A percentile compares a stretch with the other conserved stretches of the same genome.
These are phyloP conservation scores for Boletus rex-veris DNA, from an alignment of 768 basidiomycete species.

Conservation along the genomic window DNA sequence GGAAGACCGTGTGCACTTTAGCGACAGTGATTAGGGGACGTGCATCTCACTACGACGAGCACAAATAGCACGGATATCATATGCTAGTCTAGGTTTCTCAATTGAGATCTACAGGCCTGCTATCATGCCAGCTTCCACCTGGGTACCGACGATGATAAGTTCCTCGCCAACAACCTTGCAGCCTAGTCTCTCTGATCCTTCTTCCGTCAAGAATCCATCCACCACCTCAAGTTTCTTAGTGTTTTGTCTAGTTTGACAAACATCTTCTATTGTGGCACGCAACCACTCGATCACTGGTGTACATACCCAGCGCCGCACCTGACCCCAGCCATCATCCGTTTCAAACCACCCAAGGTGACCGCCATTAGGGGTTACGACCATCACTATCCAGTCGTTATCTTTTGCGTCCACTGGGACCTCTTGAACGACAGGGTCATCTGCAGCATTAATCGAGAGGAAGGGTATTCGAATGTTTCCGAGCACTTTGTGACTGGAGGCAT, in stretches of 20 bases:
- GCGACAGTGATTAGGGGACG: conserved; percentile 75
- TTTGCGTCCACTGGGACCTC: conserved; percentile 56
- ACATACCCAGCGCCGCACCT: conserved; percentile 57
- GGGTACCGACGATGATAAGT: conserved; percentile 49
- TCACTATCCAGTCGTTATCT: conserved; percentile 51
- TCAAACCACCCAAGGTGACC: conserved; percentile 88
- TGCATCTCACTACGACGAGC: neutral
- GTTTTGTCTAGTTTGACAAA: conserved; percentile 37
- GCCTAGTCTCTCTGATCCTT: conserved; percentile 52
- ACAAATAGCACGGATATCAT: conserved; percentile 4
- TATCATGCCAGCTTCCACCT: conserved; percentile 51
- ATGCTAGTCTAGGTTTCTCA: conserved; percentile 9
- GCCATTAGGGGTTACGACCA: conserved; percentile 60
- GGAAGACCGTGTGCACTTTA: conserved; percentile 66
- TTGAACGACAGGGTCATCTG: conserved; percentile 73
- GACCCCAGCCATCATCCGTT: conserved; percentile 34
- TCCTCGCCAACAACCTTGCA: conserved; percentile 56
- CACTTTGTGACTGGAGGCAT: conserved; percentile 58
- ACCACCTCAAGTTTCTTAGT: conserved; percentile 41
- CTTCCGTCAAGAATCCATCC: conserved; percentile 61
- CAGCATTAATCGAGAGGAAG: conserved; percentile 69
- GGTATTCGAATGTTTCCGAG: conserved; percentile 63
- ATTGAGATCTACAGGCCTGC: conserved; percentile 50
- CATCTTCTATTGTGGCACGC: conserved; percentile 50
- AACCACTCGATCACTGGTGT: conserved; percentile 73